Conservation (phyloP, 1,139 yeast genomes). For the Protomyces lactucae-debilis region DNA sequence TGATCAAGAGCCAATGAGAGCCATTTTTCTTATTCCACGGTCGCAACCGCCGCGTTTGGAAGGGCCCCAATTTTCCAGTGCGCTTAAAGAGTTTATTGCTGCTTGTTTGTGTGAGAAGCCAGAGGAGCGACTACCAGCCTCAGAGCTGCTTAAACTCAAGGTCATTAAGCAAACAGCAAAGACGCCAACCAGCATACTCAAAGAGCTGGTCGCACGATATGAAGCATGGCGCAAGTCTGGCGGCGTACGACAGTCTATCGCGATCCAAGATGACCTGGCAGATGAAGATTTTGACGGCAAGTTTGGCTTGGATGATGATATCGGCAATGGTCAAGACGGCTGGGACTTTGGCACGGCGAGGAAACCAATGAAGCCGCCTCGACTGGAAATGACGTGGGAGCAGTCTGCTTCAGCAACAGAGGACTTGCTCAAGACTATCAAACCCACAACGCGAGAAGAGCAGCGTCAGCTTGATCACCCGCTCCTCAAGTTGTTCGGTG, state of each 20-base stretch:
- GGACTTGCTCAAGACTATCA: constrained; percentile 14
- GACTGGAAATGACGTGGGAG: constrained; percentile 10
- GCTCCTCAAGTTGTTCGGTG: constrained; percentile 20
- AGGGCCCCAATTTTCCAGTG: constrained; percentile 73
- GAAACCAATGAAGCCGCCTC: neutral
- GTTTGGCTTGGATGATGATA: constrained; percentile 30
- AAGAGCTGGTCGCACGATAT: constrained; percentile 77
- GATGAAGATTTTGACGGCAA: constrained; percentile 23
- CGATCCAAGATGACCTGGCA: constrained; percentile 15
- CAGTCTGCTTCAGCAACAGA: constrained; percentile 24
- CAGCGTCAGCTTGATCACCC: constrained; percentile 16
- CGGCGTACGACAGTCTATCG: constrained; percentile 32
- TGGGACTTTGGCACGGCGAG: constrained; percentile 41
- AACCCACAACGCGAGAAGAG: neutral
- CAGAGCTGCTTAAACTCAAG: constrained; percentile 68
- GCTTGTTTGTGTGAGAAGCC: constrained; percentile 91
- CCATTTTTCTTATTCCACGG: constrained; percentile 87
- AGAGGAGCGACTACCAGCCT: constrained; percentile 80
- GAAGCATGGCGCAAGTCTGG: constrained; percentile 61
- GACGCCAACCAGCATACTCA: constrained; percentile 56
- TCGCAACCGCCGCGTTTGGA: constrained; percentile 92
- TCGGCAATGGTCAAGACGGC: constrained; percentile 37
- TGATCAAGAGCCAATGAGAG: constrained; percentile 90
- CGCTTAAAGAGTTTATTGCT: constrained; percentile 82
- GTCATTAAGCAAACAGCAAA: constrained; percentile 61